phyloP scores from a whole-genome alignment of 345 rosid genomes.

The Salix koriyanagi region DNA sequence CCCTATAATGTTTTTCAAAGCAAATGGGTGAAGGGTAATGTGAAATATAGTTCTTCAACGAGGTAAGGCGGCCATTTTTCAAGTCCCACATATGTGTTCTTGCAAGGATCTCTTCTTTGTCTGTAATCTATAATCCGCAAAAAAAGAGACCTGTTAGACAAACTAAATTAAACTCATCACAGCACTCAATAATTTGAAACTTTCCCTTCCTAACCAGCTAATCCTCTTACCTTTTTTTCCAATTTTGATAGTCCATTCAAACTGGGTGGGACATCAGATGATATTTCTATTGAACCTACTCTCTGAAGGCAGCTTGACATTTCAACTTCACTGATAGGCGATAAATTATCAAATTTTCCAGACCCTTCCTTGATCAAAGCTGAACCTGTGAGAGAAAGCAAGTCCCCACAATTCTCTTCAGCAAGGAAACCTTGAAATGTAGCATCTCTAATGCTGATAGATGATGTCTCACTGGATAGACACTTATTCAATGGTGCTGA shows the following conservation, averaged over 20 bases:
- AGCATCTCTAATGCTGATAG: constrained; percentile 12
- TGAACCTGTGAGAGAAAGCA: constrained; percentile 24
- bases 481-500: constrained; percentile 19
- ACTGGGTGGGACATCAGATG: constrained; percentile 18
- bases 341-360: constrained; percentile 29
- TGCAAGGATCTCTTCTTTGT: constrained; percentile 29
- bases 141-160: constrained; percentile 24
- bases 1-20: constrained; percentile 78
- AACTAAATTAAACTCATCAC: constrained; percentile 13
- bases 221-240: constrained; percentile 27
- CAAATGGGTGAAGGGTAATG: constrained; percentile 78
- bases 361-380: constrained; percentile 22
- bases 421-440: constrained; percentile 5
- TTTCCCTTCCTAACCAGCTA: not conserved
- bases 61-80: constrained; percentile 8
- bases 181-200: constrained; percentile 4
- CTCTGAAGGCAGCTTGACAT: constrained; percentile 33
- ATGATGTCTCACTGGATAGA: constrained; percentile 4
- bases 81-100: constrained; percentile 10
- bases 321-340: constrained; percentile 59
- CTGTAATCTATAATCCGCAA: constrained; percentile 22
- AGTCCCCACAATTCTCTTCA: constrained; percentile 28
- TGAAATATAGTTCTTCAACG: constrained; percentile 50
- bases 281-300: constrained; percentile 24
- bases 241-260: not conserved